Evolutionary conservation across 176 grass and related monocot genomes (phyloP).

Genomic region (Stipa capillata): DNA sequence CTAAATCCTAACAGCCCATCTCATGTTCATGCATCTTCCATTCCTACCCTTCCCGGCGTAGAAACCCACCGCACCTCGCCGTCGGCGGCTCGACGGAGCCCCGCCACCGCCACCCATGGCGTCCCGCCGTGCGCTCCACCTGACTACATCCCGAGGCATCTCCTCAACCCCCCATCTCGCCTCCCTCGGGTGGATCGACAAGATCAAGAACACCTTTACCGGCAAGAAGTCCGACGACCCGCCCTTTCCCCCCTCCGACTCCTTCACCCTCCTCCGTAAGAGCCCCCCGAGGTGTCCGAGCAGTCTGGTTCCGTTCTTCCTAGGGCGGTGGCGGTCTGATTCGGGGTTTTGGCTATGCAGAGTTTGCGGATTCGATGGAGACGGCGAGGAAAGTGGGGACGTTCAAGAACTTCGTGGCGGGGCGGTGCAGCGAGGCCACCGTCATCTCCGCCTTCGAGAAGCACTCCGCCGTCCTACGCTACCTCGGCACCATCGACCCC

Average conservation of each 20-base stretch:
- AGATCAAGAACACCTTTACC: constrained; percentile 87
- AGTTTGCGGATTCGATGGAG: constrained; percentile 83
- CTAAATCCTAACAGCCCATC: background rate
- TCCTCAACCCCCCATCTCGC: constrained; percentile 57
- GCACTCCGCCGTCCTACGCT: constrained; percentile 64
- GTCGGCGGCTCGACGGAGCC: constrained; percentile 3
- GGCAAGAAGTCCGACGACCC: constrained; percentile 43
- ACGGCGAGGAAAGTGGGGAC: constrained; percentile 64
- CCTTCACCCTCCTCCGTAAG: constrained; percentile 70
- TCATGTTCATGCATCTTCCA: background rate
- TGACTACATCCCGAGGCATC: constrained; percentile 44
- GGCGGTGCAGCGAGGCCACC: constrained; percentile 55
- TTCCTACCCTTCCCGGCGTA: background rate
- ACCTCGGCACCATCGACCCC: constrained; percentile 59
- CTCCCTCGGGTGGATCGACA: constrained; percentile 81
- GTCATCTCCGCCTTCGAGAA: constrained; percentile 55
- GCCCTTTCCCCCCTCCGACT: background rate
- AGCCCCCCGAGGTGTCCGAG: background rate
- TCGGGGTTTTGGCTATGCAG: constrained; percentile 19
- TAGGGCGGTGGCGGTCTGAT: background rate
- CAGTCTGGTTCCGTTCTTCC: background rate
- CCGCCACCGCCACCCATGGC: background rate
- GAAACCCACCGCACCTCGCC: background rate
- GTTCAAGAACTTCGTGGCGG: constrained; percentile 75
- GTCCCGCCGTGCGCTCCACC: constrained; percentile 28